Evolutionary conservation across 139 green algal genomes (phyloP), one percentile per base, ranked within the genome.

Genomic region (Coelastrella sp.): DNA sequence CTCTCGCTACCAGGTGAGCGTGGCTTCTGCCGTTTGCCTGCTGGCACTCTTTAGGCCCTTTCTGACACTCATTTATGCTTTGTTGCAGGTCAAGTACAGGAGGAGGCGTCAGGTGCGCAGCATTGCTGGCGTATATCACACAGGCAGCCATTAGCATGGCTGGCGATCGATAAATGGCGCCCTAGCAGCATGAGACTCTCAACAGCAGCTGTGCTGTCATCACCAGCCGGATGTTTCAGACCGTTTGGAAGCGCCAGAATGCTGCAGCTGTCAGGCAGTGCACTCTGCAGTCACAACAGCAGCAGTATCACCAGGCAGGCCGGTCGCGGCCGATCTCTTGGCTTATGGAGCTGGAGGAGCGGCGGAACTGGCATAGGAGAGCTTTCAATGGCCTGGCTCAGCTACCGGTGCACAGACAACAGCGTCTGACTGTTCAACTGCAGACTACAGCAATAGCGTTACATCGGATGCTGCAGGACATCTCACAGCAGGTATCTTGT

Each of bases 1-100:
- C 95, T 97, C 93, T 89, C 94, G 97, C 56, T 99, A 95, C 94
- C 97, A 98, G 95, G 94, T 95, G 83, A 93, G 91, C 60, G 78
- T 76, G 68, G 7, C 68, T 76, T 23, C 68, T 76, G 68, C 68
- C 17, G 5, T 76, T 76, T 23, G 16, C 68, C 16, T 6, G 5
- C 7, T 22, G 68, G 7, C 7, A 6, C 6, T 14, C 17, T 8
- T 76, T 17, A 32, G 22, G 14, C 58, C 74, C 23, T 58, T 59
- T 58, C 74, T 80, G 23, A 80, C 74, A 58, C 10, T 86, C 8
- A 32, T 75, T 13, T 22, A 47, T 76, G 22, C 60, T 76, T 60
- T 76, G 10, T 54, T 76, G 47, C 90, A 98, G 93, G 97, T 99
- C 86, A 99, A 99, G 95, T 99, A 98, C 96, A 93, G 93, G 90